phyloP scores from a whole-genome alignment of 495 filamentous ascomycete genomes.

The Clohesyomyces aquaticus region DNA sequence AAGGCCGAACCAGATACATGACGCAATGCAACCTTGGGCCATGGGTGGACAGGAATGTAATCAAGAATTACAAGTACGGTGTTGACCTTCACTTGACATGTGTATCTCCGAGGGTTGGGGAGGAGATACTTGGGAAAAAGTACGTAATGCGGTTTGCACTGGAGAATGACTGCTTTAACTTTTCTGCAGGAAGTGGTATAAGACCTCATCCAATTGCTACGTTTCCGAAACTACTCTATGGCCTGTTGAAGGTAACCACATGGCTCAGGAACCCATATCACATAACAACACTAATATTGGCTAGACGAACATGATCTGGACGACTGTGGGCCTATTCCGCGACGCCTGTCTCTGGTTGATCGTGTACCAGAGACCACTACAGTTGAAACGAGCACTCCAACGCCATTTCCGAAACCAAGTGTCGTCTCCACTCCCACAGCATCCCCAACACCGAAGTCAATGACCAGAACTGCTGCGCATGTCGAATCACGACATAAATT shows the following conservation, averaged over 20 bases:
- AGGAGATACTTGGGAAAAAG: conserved; percentile 5
- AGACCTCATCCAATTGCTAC: conserved; percentile 18
- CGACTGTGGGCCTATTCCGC: conserved; percentile 18
- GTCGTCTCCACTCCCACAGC: background rate
- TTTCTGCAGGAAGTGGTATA: conserved; percentile 16
- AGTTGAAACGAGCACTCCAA: background rate
- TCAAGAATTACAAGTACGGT: conserved; percentile 18
- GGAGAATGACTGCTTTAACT: background rate
- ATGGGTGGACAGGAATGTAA: background rate
- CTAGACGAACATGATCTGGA: conserved; percentile 13
- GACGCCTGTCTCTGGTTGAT: background rate
- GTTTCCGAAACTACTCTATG: conserved; percentile 9
- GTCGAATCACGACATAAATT: background rate
- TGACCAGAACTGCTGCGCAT: no score
- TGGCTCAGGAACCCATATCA: background rate
- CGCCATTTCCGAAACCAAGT: background rate
- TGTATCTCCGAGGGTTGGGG: background rate
- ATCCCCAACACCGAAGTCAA: background rate
- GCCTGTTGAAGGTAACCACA: conserved; percentile 3
- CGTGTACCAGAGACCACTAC: conserved; percentile 2
- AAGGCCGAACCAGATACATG: conserved; percentile 1
- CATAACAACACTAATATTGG: background rate
- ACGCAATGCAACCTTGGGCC: conserved; percentile 1
- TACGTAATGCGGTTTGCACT: background rate
- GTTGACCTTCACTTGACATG: conserved; percentile 13